Evolutionary conservation across 345 rosid species (phyloP), one percentile per base, ranked within the genome.

Genomic region (Aegle marmelos): DNA sequence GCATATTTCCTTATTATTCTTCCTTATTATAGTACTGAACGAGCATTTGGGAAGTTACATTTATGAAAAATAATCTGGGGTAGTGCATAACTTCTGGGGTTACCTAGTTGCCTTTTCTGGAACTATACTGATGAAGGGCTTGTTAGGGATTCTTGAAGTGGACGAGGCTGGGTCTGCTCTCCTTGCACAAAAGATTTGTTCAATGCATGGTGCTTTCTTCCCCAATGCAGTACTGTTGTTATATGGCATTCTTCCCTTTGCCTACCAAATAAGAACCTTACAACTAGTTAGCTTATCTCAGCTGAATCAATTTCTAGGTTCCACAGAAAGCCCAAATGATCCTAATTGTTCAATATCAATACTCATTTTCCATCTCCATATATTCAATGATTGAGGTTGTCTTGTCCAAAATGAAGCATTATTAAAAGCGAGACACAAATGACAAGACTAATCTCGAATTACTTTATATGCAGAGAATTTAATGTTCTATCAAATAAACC

Each of bases 1-100:
- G 62, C 68, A 24, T 57, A 33, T 70, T 83, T 56, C 63, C 72
- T 2, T 21, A 31, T 61, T 30, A 71, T 71, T 81, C 66, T 53
- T 80, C 27, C 67, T 73, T 30, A 3, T 75, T 19, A 28, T 74
- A 70, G 56, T 72, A 71, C 62, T 72, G 45, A 57, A 64, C 48
- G 57, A 31, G 2, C 61, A 60, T 59, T 25, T 31, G 73, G 36
- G 36, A 70, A 76, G 27, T 24, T 50, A 37, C 34, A 56, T 54
- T 17, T 54, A 66, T 76, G 11, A 31, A 45, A 9, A 77, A 58
- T 28, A 37, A 68, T 10, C 39, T 58, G 9, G 53, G 58, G 25
- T 27, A 30, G 21, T 28, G 34, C 67, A 27, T 27, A 41, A 54
- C 24, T 25, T 5, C 2, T 67, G 36, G 78, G 59, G 34, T 53